Base-by-base conservation (phyloP, 768 basidiomycete genomes). In the Suillus bovinus region DNA sequence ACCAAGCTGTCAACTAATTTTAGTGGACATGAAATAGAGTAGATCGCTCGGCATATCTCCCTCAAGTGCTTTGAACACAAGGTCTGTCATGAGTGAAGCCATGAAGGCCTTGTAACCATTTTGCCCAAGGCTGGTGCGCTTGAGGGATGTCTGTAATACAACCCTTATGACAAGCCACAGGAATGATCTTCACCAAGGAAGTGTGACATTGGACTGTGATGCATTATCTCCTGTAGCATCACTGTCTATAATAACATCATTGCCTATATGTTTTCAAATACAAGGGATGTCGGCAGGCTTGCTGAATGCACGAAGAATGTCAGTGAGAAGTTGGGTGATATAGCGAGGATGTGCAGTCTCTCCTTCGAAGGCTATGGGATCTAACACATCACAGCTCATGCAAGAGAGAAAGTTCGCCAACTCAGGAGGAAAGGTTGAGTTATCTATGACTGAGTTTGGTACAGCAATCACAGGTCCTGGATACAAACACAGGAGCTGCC, bases 101-200 rank as follows among this genome's bases (percentile, higher is more conserved):
- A 84, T 78, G 69, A 85, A 86, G 1, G 36, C 11, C 59, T 86
- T 86, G 70, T 86, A 86, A 0, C 69, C 66, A 10, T 42, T 49
- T 16, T 42, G 6, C 1, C 65, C 68, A 3, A 58, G 47, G 41
- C 57, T 20, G 22, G 57, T 58, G 14, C 33, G 58, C 17, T 61
- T 61, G 7, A 78, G 42, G 0, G 78, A 61, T 0, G 72, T 75
- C 50, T 80, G 78, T 16, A 82, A 65, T 1, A 74, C 74, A 5
- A 85, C 79, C 13, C 83, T 80, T 36, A 82, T 68, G 20, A 82
- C 66, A 5, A 84, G 77, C 83, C 84, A 86, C 7, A 82, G 70
- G 1, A 81, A 71, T 5, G 82, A 81, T 27, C 84, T 74, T 24
- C 85, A 71, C 84, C 84, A 86, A 75, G 73, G 74, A 14, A 60